Conservation (phyloP, 345 rosid species). For the Pseudoturritis turrita region DNA sequence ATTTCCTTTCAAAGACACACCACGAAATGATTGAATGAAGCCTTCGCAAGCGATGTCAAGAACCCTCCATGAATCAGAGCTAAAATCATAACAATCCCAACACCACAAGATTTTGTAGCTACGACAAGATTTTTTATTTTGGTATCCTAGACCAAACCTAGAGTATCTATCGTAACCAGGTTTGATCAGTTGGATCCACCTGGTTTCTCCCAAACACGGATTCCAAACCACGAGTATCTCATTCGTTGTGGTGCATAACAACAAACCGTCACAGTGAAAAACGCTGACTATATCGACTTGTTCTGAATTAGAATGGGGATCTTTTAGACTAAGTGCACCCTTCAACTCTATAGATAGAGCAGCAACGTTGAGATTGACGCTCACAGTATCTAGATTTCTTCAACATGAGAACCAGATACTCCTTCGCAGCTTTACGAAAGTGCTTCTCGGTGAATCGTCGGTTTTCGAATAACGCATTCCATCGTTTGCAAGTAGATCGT, state of each 20-base stretch:
- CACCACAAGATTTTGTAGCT: background rate
- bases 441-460: background rate
- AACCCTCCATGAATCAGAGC: background rate
- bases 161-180: background rate
- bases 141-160: background rate
- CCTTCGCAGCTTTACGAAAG: background rate
- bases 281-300: background rate
- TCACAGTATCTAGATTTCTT: background rate
- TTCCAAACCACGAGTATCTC: background rate
- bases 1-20: background rate
- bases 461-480: background rate
- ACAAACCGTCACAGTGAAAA: slow-evolving; percentile 1
- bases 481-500: background rate
- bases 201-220: background rate
- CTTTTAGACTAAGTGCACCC: background rate
- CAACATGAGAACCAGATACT: background rate
- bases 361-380: background rate
- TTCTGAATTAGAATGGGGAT: background rate
- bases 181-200: background rate
- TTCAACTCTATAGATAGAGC: background rate
- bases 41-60: background rate
- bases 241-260: background rate
- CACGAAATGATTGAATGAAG: background rate
- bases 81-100: background rate
- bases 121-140: background rate